Evolutionary conservation across 805 yeast genomes (phyloP).

Genomic region (Saturnispora quitensis): DNA sequence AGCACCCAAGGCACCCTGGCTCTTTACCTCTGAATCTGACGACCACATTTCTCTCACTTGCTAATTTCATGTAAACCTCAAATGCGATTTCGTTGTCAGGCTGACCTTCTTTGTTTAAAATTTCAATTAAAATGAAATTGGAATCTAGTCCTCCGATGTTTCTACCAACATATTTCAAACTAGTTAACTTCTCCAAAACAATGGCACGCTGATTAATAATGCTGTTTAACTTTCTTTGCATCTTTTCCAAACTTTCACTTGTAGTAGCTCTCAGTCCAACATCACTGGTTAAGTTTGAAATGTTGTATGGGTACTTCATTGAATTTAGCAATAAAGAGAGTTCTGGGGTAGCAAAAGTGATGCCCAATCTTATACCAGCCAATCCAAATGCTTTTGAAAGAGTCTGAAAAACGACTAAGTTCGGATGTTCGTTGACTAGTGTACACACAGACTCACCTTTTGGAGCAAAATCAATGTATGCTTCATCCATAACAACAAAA

Average conservation of each 20-base stretch:
- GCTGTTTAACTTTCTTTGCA: constrained; percentile 44
- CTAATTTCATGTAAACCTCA: constrained; percentile 57
- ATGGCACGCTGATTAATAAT: constrained; percentile 48
- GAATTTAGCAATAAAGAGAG: constrained; percentile 68
- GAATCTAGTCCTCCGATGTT: constrained; percentile 81
- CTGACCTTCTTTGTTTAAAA: constrained; percentile 49
- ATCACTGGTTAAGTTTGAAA: constrained; percentile 70
- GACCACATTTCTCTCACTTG: constrained; percentile 66
- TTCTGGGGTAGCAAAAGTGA: constrained; percentile 55
- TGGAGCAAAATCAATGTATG: constrained; percentile 80
- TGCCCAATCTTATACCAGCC: constrained; percentile 88
- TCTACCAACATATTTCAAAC: constrained; percentile 56
- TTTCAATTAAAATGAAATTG: constrained; percentile 70
- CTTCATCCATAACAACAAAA: constrained; percentile 83
- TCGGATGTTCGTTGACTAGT: constrained; percentile 71
- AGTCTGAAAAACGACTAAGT: constrained; percentile 84
- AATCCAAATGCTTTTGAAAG: constrained; percentile 91
- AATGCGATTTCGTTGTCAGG: constrained; percentile 67
- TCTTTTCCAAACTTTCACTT: constrained; percentile 42
- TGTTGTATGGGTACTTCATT: constrained; percentile 94
- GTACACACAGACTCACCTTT: constrained; percentile 64
- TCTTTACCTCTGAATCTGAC: constrained; percentile 89
- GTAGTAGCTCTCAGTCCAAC: constrained; percentile 69
- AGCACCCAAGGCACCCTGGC: constrained; percentile 78
- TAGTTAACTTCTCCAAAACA: constrained; percentile 44